These are phyloP conservation scores for Salisapilia sapeloensis DNA, from an alignment of 352 stramenopile genomes.

Conservation along the genomic window DNA sequence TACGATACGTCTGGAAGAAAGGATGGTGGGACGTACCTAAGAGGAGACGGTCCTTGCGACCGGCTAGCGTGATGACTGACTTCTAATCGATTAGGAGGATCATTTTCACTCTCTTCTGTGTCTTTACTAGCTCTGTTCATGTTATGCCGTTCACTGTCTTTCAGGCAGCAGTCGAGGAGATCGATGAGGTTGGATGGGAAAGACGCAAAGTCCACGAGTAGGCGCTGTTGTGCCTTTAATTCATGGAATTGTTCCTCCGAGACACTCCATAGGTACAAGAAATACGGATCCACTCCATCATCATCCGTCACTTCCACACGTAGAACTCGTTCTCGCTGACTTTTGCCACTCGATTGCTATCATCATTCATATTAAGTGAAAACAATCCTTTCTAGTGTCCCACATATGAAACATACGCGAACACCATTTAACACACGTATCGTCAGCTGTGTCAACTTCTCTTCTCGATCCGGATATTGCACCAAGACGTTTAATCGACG, in stretches of 20 bases:
- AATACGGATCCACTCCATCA: conserved; percentile 82
- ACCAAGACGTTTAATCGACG: conserved; percentile 69
- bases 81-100: conserved; percentile 3
- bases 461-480: conserved; percentile 62
- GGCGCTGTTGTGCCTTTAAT: conserved; percentile 84
- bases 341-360: conserved; percentile 55
- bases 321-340: conserved; percentile 79
- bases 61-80: conserved; percentile 6
- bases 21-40: conserved; percentile 17
- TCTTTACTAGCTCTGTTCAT: conserved; percentile 4
- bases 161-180: conserved; percentile 77
- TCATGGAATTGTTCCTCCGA: conserved; percentile 91
- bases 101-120: conserved; percentile 2
- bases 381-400: neutral
- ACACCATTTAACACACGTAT: conserved; percentile 58
- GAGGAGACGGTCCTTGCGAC: conserved; percentile 44
- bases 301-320: conserved; percentile 90
- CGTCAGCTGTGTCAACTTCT: conserved; percentile 56
- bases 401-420: conserved; percentile 21
- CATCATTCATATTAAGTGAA: too few relatives aligned
- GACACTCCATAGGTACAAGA: conserved; percentile 86
- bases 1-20: too few relatives aligned
- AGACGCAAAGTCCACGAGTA: conserved; percentile 87
- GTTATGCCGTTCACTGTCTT: conserved; percentile 31
- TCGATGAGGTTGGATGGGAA: conserved; percentile 89